Conservation (phyloP, 345 rosid genomes). For the Iberis pinnata region DNA sequence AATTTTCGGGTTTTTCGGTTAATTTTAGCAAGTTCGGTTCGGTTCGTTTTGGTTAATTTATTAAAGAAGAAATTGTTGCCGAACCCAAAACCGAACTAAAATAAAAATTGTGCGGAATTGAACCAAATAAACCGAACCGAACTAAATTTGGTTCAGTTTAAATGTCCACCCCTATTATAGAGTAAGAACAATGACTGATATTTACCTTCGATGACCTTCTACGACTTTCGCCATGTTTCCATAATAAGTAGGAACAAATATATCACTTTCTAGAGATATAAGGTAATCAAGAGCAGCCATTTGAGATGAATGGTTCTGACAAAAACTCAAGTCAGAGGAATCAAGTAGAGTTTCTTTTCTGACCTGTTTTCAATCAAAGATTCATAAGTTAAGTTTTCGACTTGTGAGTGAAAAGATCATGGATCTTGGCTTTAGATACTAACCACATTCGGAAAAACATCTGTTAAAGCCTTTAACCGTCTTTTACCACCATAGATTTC, state of each 20-base stretch:
- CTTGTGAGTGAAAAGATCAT: not conserved
- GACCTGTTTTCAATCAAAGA: slow-evolving; percentile 59
- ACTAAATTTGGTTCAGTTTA: no score
- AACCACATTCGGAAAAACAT: slow-evolving; percentile 68
- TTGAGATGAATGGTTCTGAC: slow-evolving; percentile 78
- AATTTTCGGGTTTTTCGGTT: no score
- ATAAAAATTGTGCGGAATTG: no score
- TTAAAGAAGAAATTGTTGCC: no score
- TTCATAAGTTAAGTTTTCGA: not conserved
- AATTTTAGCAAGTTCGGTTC: no score
- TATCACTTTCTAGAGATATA: slow-evolving; percentile 86
- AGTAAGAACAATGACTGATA: not conserved
- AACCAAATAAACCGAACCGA: no score
- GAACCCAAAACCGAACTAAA: no score
- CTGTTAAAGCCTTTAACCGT: slow-evolving; percentile 61
- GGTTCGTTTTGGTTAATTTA: no score
- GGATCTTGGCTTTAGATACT: slow-evolving; percentile 25
- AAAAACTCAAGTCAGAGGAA: slow-evolving; percentile 61
- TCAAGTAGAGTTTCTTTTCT: slow-evolving; percentile 71
- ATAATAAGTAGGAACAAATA: slow-evolving; percentile 88
- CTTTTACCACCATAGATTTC: slow-evolving; percentile 72
- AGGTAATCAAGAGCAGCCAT: slow-evolving; percentile 97
- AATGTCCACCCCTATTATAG: no score
- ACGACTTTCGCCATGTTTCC: slow-evolving; percentile 99
- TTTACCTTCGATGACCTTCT: slow-evolving; percentile 94